Percentiles rank a stretch among this genome's conserved stretches.
Evolutionary conservation across 192 early-diverging fungal species (phyloP).

Genomic region (Coemansia sp.): DNA sequence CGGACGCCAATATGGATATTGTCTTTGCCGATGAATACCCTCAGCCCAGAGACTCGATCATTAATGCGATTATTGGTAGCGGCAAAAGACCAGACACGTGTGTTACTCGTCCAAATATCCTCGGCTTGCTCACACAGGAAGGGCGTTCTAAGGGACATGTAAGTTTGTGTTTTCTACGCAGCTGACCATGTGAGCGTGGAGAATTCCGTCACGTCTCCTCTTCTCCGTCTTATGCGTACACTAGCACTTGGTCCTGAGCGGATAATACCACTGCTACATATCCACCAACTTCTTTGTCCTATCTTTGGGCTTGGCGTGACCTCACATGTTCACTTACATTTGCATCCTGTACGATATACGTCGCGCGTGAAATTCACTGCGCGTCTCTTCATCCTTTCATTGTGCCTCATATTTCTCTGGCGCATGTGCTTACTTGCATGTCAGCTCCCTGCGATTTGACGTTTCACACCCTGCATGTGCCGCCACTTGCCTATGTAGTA

Average conservation of each 20-base stretch:
- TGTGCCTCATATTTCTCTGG: background rate
- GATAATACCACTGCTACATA: background rate
- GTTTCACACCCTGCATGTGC: background rate
- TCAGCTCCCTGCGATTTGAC: background rate
- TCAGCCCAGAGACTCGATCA: background rate
- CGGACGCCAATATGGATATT: background rate
- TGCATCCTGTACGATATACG: background rate
- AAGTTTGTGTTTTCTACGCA: background rate
- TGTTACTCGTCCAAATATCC: background rate
- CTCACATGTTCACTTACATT: conserved; percentile 1
- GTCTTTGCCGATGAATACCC: background rate
- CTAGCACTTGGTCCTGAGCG: background rate
- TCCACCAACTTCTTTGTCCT: background rate
- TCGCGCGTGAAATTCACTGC: background rate
- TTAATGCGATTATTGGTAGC: background rate
- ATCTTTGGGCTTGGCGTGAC: background rate
- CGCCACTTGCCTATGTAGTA: conserved; percentile 1
- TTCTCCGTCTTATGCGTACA: background rate
- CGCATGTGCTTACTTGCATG: background rate
- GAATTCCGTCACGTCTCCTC: background rate
- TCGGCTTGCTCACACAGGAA: background rate
- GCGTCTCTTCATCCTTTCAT: background rate
- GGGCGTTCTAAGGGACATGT: background rate
- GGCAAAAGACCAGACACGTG: background rate
- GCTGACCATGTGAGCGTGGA: background rate